These are phyloP conservation scores for Rhizomucor pusillus DNA, from an alignment of 371 early-diverging fungal genomes.

Conservation along the genomic window DNA sequence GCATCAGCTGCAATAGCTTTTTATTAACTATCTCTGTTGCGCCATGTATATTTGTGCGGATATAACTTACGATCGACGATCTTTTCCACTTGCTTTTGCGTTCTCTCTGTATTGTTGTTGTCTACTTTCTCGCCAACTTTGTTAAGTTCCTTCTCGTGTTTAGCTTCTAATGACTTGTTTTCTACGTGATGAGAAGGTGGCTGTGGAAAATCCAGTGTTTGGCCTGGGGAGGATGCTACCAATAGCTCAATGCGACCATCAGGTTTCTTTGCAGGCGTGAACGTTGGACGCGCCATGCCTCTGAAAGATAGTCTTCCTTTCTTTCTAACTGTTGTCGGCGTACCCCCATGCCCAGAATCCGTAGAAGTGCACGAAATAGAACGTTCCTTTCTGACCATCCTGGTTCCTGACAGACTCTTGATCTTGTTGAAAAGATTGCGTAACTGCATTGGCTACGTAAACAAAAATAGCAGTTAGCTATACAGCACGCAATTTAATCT, in stretches of 20 bases:
- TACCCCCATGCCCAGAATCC: background rate
- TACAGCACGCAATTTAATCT: background rate
- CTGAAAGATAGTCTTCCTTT: conserved; percentile 11
- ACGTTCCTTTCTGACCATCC: background rate
- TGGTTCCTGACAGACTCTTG: conserved; percentile 7
- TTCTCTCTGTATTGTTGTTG: background rate
- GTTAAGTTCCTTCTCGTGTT: too few relatives aligned
- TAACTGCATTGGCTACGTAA: conserved; percentile 20
- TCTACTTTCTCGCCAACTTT: background rate
- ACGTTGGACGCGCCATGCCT: too few relatives aligned
- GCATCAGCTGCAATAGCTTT: conserved; percentile 16
- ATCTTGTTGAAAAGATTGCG: conserved; percentile 20
- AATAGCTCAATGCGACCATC: too few relatives aligned
- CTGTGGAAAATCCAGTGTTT: too few relatives aligned
- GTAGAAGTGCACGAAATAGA: conserved; percentile 3
- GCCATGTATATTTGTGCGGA: background rate
- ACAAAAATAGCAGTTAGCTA: background rate
- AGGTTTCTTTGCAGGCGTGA: too few relatives aligned
- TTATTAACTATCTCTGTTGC: background rate
- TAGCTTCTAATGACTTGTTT: too few relatives aligned
- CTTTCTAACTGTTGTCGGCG: conserved; percentile 1
- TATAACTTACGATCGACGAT: conserved; percentile 25
- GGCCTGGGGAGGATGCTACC: too few relatives aligned
- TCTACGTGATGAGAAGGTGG: too few relatives aligned
- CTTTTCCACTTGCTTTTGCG: background rate